Conservation (phyloP, 2,329 filamentous ascomycete genomes). For the Epichloe coenophiala region DNA sequence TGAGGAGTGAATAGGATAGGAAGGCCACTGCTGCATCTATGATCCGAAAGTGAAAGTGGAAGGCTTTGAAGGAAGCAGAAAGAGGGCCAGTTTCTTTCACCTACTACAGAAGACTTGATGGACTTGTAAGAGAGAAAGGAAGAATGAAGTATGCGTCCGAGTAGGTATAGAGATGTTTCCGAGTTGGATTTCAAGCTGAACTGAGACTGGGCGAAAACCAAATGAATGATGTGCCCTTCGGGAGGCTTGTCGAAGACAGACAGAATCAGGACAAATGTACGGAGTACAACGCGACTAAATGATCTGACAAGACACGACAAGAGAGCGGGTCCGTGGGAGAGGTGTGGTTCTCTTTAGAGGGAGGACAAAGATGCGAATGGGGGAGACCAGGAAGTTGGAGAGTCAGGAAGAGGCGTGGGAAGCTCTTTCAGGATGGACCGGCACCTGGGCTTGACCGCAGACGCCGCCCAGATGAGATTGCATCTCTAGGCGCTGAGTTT, state of each 20-base stretch:
- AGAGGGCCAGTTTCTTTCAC: slow-evolving; percentile 3
- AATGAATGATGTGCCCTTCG: slow-evolving; percentile 2
- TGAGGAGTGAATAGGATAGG: not conserved
- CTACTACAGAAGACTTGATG: not conserved
- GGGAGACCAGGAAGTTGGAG: slow-evolving; percentile 1
- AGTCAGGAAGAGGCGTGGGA: slow-evolving; percentile 6
- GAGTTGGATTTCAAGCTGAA: not conserved
- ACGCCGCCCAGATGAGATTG: not conserved
- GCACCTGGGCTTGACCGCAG: slow-evolving; percentile 3
- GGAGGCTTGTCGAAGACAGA: slow-evolving; percentile 4
- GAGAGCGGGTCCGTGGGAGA: slow-evolving; percentile 3
- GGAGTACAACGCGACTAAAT: slow-evolving; percentile 3
- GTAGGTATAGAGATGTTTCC: not conserved
- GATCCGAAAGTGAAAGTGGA: not conserved
- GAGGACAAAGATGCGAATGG: not conserved
- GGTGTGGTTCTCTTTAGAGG: slow-evolving; percentile 3
- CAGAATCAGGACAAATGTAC: slow-evolving; percentile 1
- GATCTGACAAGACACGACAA: slow-evolving; percentile 3
- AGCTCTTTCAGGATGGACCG: slow-evolving; percentile 3
- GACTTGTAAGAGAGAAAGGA: not conserved
- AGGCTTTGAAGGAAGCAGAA: not conserved
- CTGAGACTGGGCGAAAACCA: slow-evolving; percentile 3
- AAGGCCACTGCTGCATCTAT: not conserved
- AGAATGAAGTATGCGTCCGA: not conserved
- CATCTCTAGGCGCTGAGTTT: not conserved